phyloP scores from a whole-genome alignment of 2,329 filamentous ascomycete genomes.

The Claviceps humidiphila region DNA sequence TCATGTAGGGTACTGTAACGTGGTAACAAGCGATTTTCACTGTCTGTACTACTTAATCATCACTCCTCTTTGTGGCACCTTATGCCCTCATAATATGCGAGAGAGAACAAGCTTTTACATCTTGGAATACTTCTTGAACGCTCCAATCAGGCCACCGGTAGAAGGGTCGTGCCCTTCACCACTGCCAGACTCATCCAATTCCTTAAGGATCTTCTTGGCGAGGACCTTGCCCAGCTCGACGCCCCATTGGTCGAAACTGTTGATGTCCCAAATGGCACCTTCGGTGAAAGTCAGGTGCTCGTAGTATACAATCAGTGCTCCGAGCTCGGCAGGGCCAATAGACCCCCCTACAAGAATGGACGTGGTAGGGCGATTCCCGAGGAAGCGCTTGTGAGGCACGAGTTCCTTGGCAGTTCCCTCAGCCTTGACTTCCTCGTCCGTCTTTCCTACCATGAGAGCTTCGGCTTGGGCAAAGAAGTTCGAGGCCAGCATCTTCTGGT shows the following conservation, averaged over 20 bases:
- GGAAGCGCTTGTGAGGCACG: slow-evolving; percentile 97
- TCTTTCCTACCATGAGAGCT: slow-evolving; percentile 85
- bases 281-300: slow-evolving; percentile 98
- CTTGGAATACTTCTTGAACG: slow-evolving; percentile 67
- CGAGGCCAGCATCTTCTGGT: slow-evolving; percentile 91
- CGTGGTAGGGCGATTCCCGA: slow-evolving; percentile 93
- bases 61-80: too few relatives aligned
- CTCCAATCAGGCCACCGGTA: slow-evolving; percentile 78
- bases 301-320: slow-evolving; percentile 95
- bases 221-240: slow-evolving; percentile 95
- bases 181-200: slow-evolving; percentile 68
- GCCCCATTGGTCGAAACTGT: slow-evolving; percentile 99
- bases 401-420: slow-evolving; percentile 63
- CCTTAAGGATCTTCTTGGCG: slow-evolving; percentile 78
- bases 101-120: slow-evolving; percentile 24
- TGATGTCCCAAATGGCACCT: slow-evolving; percentile 98
- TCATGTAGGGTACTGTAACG: too few relatives aligned
- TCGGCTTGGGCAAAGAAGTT: slow-evolving; percentile 88
- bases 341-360: slow-evolving; percentile 79
- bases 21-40: too few relatives aligned
- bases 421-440: slow-evolving; percentile 61
- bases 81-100: too few relatives aligned
- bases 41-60: too few relatives aligned
- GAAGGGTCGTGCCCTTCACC: slow-evolving; percentile 69
- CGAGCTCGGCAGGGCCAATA: slow-evolving; percentile 88